Evolutionary conservation across 2,329 filamentous ascomycete genomes (phyloP).

Genomic region (Penicillium decumbens): DNA sequence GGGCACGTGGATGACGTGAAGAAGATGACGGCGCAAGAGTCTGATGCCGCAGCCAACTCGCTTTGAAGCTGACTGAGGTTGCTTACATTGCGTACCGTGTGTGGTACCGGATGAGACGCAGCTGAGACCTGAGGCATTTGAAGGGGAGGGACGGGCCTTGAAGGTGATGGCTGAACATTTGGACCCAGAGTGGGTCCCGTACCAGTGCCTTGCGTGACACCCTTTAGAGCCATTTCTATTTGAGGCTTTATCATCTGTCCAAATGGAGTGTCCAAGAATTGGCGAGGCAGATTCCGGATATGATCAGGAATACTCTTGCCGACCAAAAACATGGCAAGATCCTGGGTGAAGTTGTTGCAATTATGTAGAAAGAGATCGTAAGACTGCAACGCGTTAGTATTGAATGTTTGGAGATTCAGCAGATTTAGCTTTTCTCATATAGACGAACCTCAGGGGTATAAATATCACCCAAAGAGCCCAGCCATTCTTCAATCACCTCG

Average conservation of each 20-base stretch:
- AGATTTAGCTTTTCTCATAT: neutral
- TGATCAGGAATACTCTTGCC: slow-evolving; percentile 83
- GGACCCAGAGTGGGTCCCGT: slow-evolving; percentile 19
- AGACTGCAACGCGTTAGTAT: slow-evolving; percentile 49
- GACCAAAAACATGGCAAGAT: slow-evolving; percentile 81
- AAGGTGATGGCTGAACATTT: slow-evolving; percentile 10
- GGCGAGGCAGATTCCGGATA: slow-evolving; percentile 78
- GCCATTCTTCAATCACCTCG: slow-evolving; percentile 79
- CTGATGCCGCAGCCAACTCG: slow-evolving; percentile 55
- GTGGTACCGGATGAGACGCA: slow-evolving; percentile 20
- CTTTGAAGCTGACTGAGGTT: slow-evolving; percentile 57
- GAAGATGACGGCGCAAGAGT: slow-evolving; percentile 75
- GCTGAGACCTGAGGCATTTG: slow-evolving; percentile 15
- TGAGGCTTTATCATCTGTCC: slow-evolving; percentile 83
- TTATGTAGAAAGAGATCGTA: slow-evolving; percentile 90
- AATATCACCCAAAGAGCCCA: slow-evolving; percentile 74
- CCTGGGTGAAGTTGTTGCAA: slow-evolving; percentile 96
- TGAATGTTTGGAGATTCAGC: neutral
- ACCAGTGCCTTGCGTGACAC: slow-evolving; percentile 56
- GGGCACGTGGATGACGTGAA: slow-evolving; percentile 86
- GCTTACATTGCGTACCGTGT: slow-evolving; percentile 58
- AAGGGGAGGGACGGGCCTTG: slow-evolving; percentile 8
- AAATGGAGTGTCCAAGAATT: slow-evolving; percentile 78
- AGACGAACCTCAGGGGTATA: slow-evolving; percentile 68
- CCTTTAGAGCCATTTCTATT: slow-evolving; percentile 60